Percentiles rank a stretch among this genome's conserved stretches.
Evolutionary conservation across 2,329 filamentous ascomycete genomes (phyloP).

Genomic region (Aspergillus candidus): DNA sequence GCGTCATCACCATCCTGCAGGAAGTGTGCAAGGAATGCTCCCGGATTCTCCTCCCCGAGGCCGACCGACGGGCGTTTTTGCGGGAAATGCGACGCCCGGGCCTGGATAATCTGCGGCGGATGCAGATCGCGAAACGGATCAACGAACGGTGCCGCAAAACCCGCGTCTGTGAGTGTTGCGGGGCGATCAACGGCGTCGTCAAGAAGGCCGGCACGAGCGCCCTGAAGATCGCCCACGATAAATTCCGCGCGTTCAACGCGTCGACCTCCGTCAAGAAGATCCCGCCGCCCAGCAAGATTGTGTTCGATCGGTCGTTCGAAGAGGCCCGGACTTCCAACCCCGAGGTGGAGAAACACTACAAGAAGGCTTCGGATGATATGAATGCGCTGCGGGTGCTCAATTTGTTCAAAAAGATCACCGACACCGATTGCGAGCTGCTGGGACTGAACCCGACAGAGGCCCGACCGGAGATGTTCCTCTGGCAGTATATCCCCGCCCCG

Average conservation of each 20-base stretch:
- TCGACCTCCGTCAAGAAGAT: constrained; percentile 83
- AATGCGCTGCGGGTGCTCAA: constrained; percentile 85
- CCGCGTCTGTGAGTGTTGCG: constrained; percentile 74
- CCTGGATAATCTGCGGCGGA: constrained; percentile 78
- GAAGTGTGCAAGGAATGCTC: constrained; percentile 96
- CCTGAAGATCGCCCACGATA: constrained; percentile 92
- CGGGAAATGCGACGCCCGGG: constrained; percentile 72
- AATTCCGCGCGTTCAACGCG: constrained; percentile 79
- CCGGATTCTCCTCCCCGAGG: constrained; percentile 72
- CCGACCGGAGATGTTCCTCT: constrained; percentile 92
- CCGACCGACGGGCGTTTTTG: constrained; percentile 70
- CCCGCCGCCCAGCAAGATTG: constrained; percentile 71
- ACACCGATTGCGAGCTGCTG: constrained; percentile 82
- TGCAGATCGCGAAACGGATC: constrained; percentile 79
- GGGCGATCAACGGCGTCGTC: constrained; percentile 79
- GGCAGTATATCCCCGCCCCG: constrained; percentile 91
- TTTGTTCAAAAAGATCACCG: constrained; percentile 80
- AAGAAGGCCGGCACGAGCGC: constrained; percentile 75
- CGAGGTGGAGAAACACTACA: constrained; percentile 84
- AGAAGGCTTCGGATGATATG: constrained; percentile 89
- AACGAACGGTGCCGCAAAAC: constrained; percentile 85
- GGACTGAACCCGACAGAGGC: constrained; percentile 82
- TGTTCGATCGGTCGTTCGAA: constrained; percentile 79
- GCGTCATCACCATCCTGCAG: constrained; percentile 85
- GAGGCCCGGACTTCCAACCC: constrained; percentile 70